Conservation (phyloP, 495 filamentous ascomycete genomes). For the Penicillium coprophilum region DNA sequence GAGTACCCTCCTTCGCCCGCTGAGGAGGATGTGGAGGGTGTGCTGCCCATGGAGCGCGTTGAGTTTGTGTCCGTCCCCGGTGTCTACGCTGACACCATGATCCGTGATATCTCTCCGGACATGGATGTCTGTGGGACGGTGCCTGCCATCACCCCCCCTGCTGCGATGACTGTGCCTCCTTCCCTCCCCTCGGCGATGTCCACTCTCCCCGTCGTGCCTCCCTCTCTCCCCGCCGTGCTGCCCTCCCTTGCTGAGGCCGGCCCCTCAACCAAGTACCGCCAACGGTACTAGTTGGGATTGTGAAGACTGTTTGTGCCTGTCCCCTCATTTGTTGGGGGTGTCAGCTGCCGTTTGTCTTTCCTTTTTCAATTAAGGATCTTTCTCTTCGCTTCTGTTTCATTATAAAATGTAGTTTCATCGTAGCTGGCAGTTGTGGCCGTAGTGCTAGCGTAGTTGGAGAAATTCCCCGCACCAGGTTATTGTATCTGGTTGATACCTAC, state of each 20-base stretch:
- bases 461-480: slow-evolving; percentile 1
- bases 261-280: slow-evolving; percentile 1
- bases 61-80: not conserved
- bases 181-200: not conserved
- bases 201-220: not conserved
- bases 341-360: not conserved
- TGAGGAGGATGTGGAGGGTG: not conserved
- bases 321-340: not conserved
- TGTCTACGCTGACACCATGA: not conserved
- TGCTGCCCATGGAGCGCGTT: not conserved
- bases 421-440: not conserved
- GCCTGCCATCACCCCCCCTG: not conserved
- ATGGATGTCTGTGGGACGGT: slow-evolving; percentile 1
- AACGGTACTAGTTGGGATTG: not conserved
- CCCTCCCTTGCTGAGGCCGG: not conserved
- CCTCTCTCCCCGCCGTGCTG: not conserved
- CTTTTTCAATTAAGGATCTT: not conserved
- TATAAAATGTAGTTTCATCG: not conserved
- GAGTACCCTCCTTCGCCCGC: not conserved
- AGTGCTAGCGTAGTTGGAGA: not conserved
- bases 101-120: slow-evolving; percentile 1
- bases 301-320: not conserved
- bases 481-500: not conserved
- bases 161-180: not conserved
- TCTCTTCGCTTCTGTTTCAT: not conserved